These are phyloP conservation scores for Phytopythium vexans DNA, from an alignment of 352 stramenopile genomes.

Conservation along the genomic window DNA sequence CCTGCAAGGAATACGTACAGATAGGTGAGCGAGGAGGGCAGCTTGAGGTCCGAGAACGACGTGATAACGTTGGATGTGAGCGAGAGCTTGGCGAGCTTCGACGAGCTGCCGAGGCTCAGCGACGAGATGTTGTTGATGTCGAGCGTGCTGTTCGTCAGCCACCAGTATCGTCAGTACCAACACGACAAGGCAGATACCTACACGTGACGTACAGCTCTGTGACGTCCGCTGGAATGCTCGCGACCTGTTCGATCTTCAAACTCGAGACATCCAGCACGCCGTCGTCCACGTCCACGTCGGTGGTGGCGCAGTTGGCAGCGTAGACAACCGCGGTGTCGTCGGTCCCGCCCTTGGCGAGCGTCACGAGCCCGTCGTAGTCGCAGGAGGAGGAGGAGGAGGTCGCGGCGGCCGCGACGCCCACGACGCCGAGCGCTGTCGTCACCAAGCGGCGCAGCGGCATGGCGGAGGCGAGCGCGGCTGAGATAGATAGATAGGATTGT, in stretches of 20 bases:
- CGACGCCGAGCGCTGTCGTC: conserved; percentile 1
- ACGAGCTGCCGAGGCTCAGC: conserved; percentile 21
- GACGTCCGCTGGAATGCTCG: conserved; percentile 36
- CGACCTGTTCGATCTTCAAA: conserved; percentile 43
- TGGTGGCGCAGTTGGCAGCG: conserved; percentile 26
- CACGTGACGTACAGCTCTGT: conserved; percentile 34
- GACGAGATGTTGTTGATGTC: conserved; percentile 53
- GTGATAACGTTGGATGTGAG: conserved; percentile 47
- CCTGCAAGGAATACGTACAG: conserved; percentile 22
- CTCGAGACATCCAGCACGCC: conserved; percentile 32
- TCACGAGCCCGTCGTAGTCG: conserved; percentile 30
- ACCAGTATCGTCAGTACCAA: background rate
- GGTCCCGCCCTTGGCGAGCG: conserved; percentile 31
- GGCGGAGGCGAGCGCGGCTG: no score
- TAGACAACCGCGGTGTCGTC: conserved; percentile 31
- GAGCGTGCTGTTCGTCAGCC: conserved; percentile 19
- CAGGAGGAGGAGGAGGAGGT: conserved; percentile 11
- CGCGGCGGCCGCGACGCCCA: conserved; percentile 7
- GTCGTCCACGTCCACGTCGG: conserved; percentile 25
- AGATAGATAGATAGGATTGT: no score
- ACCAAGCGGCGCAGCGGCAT: conserved; percentile 8
- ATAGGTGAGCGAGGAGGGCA: conserved; percentile 33
- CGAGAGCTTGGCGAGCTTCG: conserved; percentile 39
- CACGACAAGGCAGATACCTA: background rate
- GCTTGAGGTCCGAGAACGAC: conserved; percentile 33